These are phyloP conservation scores for Elsinoe arachidis DNA, from an alignment of 2,329 filamentous ascomycete species.

Conservation along the genomic window DNA sequence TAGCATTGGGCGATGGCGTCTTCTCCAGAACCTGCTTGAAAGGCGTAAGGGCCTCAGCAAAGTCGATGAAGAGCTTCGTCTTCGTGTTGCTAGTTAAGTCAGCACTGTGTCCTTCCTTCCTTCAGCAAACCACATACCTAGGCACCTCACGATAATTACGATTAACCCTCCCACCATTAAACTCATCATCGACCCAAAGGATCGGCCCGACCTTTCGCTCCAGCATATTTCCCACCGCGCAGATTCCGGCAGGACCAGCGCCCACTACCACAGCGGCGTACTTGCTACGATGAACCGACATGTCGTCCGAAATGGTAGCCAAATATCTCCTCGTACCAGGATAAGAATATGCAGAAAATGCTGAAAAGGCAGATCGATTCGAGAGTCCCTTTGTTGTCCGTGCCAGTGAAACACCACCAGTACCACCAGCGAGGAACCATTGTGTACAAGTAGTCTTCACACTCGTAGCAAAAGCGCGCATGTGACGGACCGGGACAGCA, in stretches of 20 bases:
- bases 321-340: neutral
- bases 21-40: slow-evolving; percentile 45
- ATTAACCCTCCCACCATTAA: slow-evolving; percentile 37
- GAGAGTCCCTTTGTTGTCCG: neutral
- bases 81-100: slow-evolving; percentile 47
- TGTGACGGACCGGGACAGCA: neutral
- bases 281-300: slow-evolving; percentile 18
- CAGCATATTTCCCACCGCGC: slow-evolving; percentile 53
- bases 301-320: slow-evolving; percentile 13
- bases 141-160: slow-evolving; percentile 53
- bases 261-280: slow-evolving; percentile 52
- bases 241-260: slow-evolving; percentile 51
- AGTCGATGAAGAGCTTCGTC: slow-evolving; percentile 50
- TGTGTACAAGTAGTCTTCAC: neutral
- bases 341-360: neutral
- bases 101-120: neutral
- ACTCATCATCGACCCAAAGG: slow-evolving; percentile 51
- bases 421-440: neutral
- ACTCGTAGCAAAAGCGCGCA: slow-evolving; percentile 5
- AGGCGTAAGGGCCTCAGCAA: slow-evolving; percentile 44
- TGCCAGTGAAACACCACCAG: neutral
- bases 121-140: slow-evolving; percentile 28
- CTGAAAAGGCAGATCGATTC: neutral
- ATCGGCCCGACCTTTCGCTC: slow-evolving; percentile 45
- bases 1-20: slow-evolving; percentile 44